phyloP scores from a whole-genome alignment of 2,329 filamentous ascomycete genomes.

The Clathrospora elynae region DNA sequence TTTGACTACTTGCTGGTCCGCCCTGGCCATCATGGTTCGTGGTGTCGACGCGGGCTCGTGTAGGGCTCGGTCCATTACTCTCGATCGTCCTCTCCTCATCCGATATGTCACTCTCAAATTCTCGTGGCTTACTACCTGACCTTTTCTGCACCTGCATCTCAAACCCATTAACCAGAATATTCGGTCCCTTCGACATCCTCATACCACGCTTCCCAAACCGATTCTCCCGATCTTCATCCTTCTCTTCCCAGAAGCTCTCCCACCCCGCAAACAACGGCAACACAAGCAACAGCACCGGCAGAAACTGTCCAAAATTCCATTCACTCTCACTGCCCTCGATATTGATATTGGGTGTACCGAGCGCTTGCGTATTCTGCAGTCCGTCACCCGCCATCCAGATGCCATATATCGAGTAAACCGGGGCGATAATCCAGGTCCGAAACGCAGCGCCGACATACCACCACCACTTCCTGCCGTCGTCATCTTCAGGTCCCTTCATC shows the following conservation, averaged over 20 bases:
- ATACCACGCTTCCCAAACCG: slow-evolving; percentile 27
- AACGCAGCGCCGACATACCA: slow-evolving; percentile 32
- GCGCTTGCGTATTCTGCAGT: slow-evolving; percentile 32
- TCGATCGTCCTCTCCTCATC: no score
- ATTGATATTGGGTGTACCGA: slow-evolving; percentile 27
- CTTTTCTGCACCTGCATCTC: no score
- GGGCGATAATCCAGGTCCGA: slow-evolving; percentile 41
- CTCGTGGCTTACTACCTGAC: no score
- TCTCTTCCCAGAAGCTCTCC: slow-evolving; percentile 39
- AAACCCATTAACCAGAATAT: no score
- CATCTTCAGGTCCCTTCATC: slow-evolving; percentile 16
- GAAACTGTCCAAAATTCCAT: slow-evolving; percentile 42
- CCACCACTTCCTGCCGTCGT: slow-evolving; percentile 19
- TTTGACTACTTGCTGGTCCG: no score
- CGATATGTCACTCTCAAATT: no score
- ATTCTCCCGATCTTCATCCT: slow-evolving; percentile 31
- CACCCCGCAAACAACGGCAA: slow-evolving; percentile 41
- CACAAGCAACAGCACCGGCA: slow-evolving; percentile 37
- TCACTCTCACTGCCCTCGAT: slow-evolving; percentile 32
- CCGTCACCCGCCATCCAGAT: slow-evolving; percentile 32
- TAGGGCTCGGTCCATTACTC: no score
- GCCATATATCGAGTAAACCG: slow-evolving; percentile 37
- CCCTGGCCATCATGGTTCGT: no score
- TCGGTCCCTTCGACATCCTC: no score
- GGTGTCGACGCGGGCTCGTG: no score